phyloP scores from a whole-genome alignment of 2,329 filamentous ascomycete species.

The Phyllosticta ampelicida region DNA sequence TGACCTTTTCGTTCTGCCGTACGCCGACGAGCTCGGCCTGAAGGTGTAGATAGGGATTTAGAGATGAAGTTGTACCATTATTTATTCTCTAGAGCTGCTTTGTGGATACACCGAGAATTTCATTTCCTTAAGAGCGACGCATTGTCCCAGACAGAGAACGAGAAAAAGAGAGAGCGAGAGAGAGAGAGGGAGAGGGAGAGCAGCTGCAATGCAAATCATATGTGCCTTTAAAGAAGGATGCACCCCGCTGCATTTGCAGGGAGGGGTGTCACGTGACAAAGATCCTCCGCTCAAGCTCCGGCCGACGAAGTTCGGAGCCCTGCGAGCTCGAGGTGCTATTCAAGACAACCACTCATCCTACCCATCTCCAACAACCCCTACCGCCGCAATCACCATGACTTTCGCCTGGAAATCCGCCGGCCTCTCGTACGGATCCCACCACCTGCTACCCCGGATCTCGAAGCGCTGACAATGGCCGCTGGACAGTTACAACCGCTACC shows the following conservation, averaged over 20 bases:
- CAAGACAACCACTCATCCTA: not conserved
- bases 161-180: not conserved
- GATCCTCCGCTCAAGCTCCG: conserved; percentile 6
- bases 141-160: not conserved
- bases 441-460: not conserved
- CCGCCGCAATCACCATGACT: conserved; percentile 50
- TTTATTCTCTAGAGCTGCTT: conserved; percentile 22
- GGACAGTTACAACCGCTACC: conserved; percentile 97
- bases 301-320: conserved; percentile 9
- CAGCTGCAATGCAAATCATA: not conserved
- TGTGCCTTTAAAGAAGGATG: not conserved
- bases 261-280: not conserved
- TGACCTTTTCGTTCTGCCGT: conserved; percentile 84
- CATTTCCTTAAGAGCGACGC: conserved; percentile 16
- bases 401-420: conserved; percentile 98
- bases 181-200: too few species aligned
- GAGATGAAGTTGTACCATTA: conserved; percentile 29
- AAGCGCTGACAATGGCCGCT: conserved; percentile 19
- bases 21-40: conserved; percentile 86
- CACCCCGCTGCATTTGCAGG: not conserved
- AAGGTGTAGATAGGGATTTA: conserved; percentile 60
- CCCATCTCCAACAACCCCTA: conserved; percentile 2
- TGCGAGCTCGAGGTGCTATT: conserved; percentile 9
- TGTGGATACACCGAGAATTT: conserved; percentile 21
- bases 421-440: conserved; percentile 56